These are phyloP conservation scores for Volutella citrinella DNA, from an alignment of 2,329 filamentous ascomycete species.

Conservation along the genomic window DNA sequence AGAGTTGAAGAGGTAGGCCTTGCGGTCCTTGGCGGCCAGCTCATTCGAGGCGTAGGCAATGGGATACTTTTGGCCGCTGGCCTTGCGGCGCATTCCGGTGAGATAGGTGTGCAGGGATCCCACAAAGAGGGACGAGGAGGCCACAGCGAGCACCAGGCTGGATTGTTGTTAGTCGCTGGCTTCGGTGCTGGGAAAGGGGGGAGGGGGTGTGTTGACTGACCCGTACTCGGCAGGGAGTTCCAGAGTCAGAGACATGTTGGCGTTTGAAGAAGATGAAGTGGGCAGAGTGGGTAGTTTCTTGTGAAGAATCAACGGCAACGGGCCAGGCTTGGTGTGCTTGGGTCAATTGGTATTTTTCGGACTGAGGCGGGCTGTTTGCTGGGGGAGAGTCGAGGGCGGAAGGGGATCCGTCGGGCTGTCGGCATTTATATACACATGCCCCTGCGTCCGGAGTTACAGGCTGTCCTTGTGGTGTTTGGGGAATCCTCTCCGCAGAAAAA, in stretches of 20 bases:
- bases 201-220: slow-evolving; percentile 32
- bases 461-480: too few relatives aligned
- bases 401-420: too few relatives aligned
- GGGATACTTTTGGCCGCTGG: slow-evolving; percentile 55
- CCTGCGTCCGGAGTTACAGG: too few relatives aligned
- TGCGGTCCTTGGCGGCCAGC: slow-evolving; percentile 50
- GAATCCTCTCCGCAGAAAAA: too few relatives aligned
- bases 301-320: too few relatives aligned
- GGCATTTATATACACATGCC: too few relatives aligned
- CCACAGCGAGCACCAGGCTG: slow-evolving; percentile 61
- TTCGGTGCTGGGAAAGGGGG: not conserved
- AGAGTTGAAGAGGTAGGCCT: slow-evolving; percentile 61
- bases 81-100: slow-evolving; percentile 48
- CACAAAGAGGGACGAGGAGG: slow-evolving; percentile 56
- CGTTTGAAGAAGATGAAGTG: slow-evolving; percentile 3
- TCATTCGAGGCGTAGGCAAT: slow-evolving; percentile 54
- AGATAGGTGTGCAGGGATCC: slow-evolving; percentile 50
- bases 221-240: slow-evolving; percentile 49
- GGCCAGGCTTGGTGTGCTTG: too few relatives aligned
- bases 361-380: too few relatives aligned
- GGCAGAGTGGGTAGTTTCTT: not conserved
- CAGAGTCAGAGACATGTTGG: slow-evolving; percentile 42
- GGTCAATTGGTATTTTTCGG: too few relatives aligned
- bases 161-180: slow-evolving; percentile 8
- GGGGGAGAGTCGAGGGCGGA: too few relatives aligned